A percentile compares a stretch with the other conserved stretches of the same genome.
phyloP scores from a whole-genome alignment of 1,284 basidiomycete species.

The Cystobasidium sp. region DNA sequence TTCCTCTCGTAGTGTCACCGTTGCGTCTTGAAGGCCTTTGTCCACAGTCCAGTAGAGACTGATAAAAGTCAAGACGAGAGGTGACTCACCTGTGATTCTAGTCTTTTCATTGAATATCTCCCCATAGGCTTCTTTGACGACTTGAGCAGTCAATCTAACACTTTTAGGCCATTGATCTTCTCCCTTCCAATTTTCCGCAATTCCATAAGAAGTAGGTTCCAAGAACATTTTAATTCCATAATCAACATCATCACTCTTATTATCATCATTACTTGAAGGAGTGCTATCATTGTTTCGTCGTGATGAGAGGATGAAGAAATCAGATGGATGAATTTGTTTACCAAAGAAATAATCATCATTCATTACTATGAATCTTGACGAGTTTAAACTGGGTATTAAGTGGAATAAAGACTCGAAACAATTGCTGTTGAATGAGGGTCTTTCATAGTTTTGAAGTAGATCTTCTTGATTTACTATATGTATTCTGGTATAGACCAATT shows the following conservation, averaged over 20 bases:
- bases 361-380: conserved; percentile 26
- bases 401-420: conserved; percentile 32
- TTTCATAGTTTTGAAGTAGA: conserved; percentile 8
- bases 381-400: conserved; percentile 13
- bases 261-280: too few relatives aligned
- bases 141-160: conserved; percentile 24
- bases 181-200: conserved; percentile 15
- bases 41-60: neutral
- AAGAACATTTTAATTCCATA: conserved; percentile 28
- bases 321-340: conserved; percentile 16
- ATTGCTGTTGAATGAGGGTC: conserved; percentile 30
- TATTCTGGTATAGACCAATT: neutral
- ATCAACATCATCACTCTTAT: too few relatives aligned
- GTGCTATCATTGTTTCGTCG: too few relatives aligned
- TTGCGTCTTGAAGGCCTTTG: too few relatives aligned
- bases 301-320: conserved; percentile 21
- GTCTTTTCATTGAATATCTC: conserved; percentile 14
- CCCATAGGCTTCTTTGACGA: conserved; percentile 22
- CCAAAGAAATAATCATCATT: conserved; percentile 41
- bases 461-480: conserved; percentile 30
- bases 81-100: conserved; percentile 16
- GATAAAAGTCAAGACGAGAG: neutral
- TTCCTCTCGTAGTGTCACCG: too few relatives aligned
- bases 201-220: conserved; percentile 18
- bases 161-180: conserved; percentile 23